phyloP scores from a whole-genome alignment of 2,329 filamentous ascomycete genomes.

The Hymenoscyphus linearis region DNA sequence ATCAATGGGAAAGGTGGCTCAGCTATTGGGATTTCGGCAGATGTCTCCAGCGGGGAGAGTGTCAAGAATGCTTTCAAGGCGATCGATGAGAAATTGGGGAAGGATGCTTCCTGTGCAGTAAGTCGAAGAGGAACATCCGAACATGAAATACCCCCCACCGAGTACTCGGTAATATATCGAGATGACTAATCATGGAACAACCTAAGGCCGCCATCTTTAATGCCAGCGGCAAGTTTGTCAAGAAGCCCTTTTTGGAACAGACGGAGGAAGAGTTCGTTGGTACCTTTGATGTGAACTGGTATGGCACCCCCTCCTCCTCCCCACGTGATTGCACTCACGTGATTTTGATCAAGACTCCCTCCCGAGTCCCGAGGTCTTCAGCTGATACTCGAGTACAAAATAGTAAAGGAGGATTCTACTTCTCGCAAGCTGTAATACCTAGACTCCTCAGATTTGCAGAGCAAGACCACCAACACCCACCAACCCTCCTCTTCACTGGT shows the following conservation, averaged over 20 bases:
- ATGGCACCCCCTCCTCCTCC: too few relatives aligned
- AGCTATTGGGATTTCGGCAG: constrained; percentile 65
- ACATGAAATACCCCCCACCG: too few relatives aligned
- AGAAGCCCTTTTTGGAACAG: constrained; percentile 56
- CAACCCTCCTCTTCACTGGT: constrained; percentile 79
- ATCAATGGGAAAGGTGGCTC: constrained; percentile 63
- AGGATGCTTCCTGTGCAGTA: constrained; percentile 41
- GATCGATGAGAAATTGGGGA: constrained; percentile 52
- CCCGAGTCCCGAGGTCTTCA: too few relatives aligned
- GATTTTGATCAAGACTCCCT: background rate
- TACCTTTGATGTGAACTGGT: constrained; percentile 46
- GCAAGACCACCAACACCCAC: constrained; percentile 52
- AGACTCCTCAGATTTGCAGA: constrained; percentile 58
- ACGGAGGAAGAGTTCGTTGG: constrained; percentile 44
- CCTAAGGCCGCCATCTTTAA: constrained; percentile 64
- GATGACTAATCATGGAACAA: background rate
- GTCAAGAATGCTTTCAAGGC: constrained; percentile 56
- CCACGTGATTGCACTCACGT: constrained; percentile 5
- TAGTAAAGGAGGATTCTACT: constrained; percentile 59
- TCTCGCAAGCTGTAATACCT: constrained; percentile 67
- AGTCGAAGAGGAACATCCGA: too few relatives aligned
- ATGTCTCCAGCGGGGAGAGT: constrained; percentile 48
- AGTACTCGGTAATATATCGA: background rate
- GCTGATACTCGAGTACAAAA: too few relatives aligned
- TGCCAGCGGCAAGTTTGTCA: constrained; percentile 44